Conservation (phyloP, 495 filamentous ascomycete genomes). For the Hyaloscypha finlandica region DNA sequence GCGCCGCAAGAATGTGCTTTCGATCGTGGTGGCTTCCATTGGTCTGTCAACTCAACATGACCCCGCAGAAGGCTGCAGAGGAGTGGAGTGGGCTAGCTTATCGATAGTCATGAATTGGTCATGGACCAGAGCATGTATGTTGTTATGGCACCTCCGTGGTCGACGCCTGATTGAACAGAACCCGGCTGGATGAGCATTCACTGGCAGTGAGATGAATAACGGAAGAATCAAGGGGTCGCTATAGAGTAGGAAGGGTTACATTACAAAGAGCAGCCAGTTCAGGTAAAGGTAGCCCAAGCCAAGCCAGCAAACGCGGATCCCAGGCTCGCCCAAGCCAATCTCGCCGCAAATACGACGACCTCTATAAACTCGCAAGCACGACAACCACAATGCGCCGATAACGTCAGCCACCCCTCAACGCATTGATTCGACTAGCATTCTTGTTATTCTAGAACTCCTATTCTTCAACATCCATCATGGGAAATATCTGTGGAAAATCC, state of each 20-base stretch:
- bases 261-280: not conserved
- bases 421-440: not conserved
- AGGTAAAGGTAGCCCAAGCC: not conserved
- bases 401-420: not conserved
- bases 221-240: not conserved
- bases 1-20: slow-evolving; percentile 2
- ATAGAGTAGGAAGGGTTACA: not conserved
- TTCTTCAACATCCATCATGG: slow-evolving; percentile 54
- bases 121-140: too few species aligned
- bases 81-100: not conserved
- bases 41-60: not conserved
- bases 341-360: not conserved
- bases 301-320: not conserved
- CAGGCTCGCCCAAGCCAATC: too few species aligned
- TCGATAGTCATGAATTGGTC: not conserved
- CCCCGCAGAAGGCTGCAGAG: slow-evolving; percentile 1
- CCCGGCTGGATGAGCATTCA: too few species aligned
- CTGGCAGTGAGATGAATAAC: too few species aligned
- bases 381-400: slow-evolving; percentile 1
- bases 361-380: not conserved
- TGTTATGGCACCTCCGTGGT: too few species aligned
- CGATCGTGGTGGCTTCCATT: not conserved
- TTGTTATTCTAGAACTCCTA: not conserved
- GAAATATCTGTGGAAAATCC: slow-evolving; percentile 70
- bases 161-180: too few species aligned